A percentile compares a stretch with the other conserved stretches of the same genome.
These are phyloP conservation scores for Letharia lupina DNA, from an alignment of 495 filamentous ascomycete species.

Conservation along the genomic window DNA sequence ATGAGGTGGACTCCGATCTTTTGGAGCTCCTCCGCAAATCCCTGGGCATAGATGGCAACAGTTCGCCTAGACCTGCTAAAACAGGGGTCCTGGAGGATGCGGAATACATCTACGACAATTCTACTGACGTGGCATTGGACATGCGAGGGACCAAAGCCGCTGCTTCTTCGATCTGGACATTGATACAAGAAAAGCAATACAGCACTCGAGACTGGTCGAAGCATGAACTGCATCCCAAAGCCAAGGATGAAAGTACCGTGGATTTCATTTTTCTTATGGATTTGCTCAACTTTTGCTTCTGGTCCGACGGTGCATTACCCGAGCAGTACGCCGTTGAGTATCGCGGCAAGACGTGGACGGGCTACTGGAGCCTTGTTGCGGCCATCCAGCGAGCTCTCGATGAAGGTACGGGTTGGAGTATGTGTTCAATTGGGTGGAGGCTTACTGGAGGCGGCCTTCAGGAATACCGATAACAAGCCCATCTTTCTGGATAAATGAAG, in stretches of 20 bases:
- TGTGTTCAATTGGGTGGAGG: neutral
- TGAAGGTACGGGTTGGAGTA: slow-evolving; percentile 41
- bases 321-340: slow-evolving; percentile 73
- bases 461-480: slow-evolving; percentile 80
- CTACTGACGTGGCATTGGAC: slow-evolving; percentile 83
- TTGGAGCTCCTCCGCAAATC: slow-evolving; percentile 79
- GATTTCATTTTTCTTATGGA: slow-evolving; percentile 97
- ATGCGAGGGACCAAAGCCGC: slow-evolving; percentile 70
- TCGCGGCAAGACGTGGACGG: slow-evolving; percentile 72
- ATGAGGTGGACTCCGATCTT: slow-evolving; percentile 81
- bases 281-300: slow-evolving; percentile 92
- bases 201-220: slow-evolving; percentile 76
- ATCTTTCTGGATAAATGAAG: slow-evolving; percentile 75
- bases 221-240: slow-evolving; percentile 84
- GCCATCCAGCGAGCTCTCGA: slow-evolving; percentile 78
- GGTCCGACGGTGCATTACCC: slow-evolving; percentile 58
- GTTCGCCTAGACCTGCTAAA: slow-evolving; percentile 48
- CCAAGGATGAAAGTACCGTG: slow-evolving; percentile 65
- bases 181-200: slow-evolving; percentile 79
- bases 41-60: slow-evolving; percentile 50
- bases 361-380: slow-evolving; percentile 92
- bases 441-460: slow-evolving; percentile 4
- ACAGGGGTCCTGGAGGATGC: slow-evolving; percentile 78
- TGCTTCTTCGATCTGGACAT: slow-evolving; percentile 62
- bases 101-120: slow-evolving; percentile 82